Evolutionary conservation across 306 rosid genomes (phyloP).

Genomic region (Cicer yamashitae): DNA sequence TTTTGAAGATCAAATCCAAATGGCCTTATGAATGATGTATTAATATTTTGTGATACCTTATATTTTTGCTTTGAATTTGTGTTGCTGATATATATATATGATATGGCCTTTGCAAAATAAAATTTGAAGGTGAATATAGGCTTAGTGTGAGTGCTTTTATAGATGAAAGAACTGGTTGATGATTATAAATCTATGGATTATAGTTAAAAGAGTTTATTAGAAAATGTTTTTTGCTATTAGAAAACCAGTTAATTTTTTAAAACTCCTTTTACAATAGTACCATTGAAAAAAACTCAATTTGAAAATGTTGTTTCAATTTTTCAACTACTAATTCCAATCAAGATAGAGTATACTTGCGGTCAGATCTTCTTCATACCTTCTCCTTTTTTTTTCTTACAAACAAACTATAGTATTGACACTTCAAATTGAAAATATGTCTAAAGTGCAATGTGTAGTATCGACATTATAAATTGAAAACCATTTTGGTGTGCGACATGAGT

Average conservation of each 20-base stretch:
- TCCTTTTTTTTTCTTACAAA: too few species aligned
- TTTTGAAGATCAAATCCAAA: constrained; percentile 2
- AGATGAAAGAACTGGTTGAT: background rate
- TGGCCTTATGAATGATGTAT: constrained; percentile 2
- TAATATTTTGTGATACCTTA: background rate
- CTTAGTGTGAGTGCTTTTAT: background rate
- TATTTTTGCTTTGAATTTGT: constrained; percentile 12
- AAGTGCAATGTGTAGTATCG: too few species aligned
- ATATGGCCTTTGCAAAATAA: constrained; percentile 10
- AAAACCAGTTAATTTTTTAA: too few species aligned
- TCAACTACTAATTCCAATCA: background rate
- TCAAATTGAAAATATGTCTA: too few species aligned
- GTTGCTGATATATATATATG: constrained; percentile 1
- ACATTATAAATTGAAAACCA: too few species aligned
- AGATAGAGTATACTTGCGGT: background rate
- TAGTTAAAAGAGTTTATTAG: background rate
- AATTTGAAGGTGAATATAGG: background rate
- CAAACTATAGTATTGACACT: too few species aligned
- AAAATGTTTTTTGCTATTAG: too few species aligned
- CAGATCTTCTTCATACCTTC: background rate
- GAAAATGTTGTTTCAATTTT: background rate
- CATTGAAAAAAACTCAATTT: background rate
- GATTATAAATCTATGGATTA: background rate
- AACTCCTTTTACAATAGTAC: background rate
- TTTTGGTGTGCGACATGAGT: too few species aligned